phyloP scores from a whole-genome alignment of 305 asterid genomes.

The Ilex paraguariensis region DNA sequence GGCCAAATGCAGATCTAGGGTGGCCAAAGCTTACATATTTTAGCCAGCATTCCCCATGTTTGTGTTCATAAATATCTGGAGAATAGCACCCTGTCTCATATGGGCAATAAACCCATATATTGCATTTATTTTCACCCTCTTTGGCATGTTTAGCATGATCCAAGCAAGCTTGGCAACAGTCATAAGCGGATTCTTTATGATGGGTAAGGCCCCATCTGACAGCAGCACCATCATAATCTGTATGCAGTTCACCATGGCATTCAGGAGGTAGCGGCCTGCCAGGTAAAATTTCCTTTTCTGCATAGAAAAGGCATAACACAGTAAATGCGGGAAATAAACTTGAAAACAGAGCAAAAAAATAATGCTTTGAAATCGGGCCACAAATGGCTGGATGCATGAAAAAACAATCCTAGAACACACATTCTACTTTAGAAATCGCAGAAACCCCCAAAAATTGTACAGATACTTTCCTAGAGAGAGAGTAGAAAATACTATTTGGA shows the following conservation, averaged over 20 bases:
- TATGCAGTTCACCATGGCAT: slow-evolving; percentile 73
- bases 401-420: no score
- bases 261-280: slow-evolving; percentile 78
- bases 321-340: slow-evolving; percentile 1
- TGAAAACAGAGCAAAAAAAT: slow-evolving; percentile 2
- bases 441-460: no score
- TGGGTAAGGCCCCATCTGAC: slow-evolving; percentile 93
- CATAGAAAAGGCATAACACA: slow-evolving; percentile 16
- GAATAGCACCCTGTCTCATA: slow-evolving; percentile 70
- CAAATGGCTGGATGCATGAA: no score
- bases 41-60: slow-evolving; percentile 86
- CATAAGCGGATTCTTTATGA: slow-evolving; percentile 86
- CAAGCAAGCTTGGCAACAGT: slow-evolving; percentile 89
- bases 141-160: slow-evolving; percentile 69
- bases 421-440: no score
- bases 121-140: slow-evolving; percentile 62
- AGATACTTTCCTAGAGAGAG: no score
- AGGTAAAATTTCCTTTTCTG: slow-evolving; percentile 65
- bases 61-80: slow-evolving; percentile 79
- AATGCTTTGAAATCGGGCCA: background rate
- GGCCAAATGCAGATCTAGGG: background rate
- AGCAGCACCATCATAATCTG: slow-evolving; percentile 86
- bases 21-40: slow-evolving; percentile 54
- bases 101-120: slow-evolving; percentile 90
- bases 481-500: no score